phyloP scores from a whole-genome alignment of 371 early-diverging fungal genomes.

The Capillidium heterosporum region DNA sequence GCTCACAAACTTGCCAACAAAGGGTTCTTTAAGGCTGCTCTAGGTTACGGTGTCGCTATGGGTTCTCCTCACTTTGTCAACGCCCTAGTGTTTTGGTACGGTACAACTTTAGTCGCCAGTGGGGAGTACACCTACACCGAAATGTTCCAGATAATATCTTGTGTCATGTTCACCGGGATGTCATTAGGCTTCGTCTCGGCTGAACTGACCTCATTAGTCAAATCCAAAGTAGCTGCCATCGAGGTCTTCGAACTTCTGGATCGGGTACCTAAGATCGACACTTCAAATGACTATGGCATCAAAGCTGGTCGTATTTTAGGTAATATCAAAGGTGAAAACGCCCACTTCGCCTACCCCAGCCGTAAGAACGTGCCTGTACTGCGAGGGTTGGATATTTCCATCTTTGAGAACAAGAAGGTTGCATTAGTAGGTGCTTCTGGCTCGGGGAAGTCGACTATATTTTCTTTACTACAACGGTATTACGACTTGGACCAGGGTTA shows the following conservation, averaged over 20 bases:
- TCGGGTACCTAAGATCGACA: constrained; percentile 43
- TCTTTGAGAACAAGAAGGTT: not conserved
- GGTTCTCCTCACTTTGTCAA: constrained; percentile 42
- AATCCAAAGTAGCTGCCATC: constrained; percentile 45
- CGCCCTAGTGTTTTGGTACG: constrained; percentile 67
- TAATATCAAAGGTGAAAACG: constrained; percentile 45
- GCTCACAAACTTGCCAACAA: constrained; percentile 27
- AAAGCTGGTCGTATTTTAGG: constrained; percentile 23
- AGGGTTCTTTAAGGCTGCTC: constrained; percentile 24
- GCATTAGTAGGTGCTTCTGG: constrained; percentile 17
- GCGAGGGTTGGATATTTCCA: constrained; percentile 20
- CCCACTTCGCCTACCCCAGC: constrained; percentile 50
- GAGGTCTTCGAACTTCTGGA: constrained; percentile 60
- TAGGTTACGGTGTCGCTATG: constrained; percentile 27
- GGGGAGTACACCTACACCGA: constrained; percentile 22
- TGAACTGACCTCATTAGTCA: constrained; percentile 14
- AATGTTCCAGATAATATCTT: constrained; percentile 46
- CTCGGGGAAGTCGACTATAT: constrained; percentile 51
- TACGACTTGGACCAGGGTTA: constrained; percentile 42
- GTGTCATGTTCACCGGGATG: constrained; percentile 42
- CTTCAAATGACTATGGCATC: constrained; percentile 25
- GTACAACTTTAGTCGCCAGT: constrained; percentile 29
- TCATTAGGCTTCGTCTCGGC: constrained; percentile 32
- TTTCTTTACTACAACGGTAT: constrained; percentile 42
- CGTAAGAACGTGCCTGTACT: constrained; percentile 39